phyloP scores from a whole-genome alignment of 2,329 filamentous ascomycete species.

The Pseudogymnoascus sp. region DNA sequence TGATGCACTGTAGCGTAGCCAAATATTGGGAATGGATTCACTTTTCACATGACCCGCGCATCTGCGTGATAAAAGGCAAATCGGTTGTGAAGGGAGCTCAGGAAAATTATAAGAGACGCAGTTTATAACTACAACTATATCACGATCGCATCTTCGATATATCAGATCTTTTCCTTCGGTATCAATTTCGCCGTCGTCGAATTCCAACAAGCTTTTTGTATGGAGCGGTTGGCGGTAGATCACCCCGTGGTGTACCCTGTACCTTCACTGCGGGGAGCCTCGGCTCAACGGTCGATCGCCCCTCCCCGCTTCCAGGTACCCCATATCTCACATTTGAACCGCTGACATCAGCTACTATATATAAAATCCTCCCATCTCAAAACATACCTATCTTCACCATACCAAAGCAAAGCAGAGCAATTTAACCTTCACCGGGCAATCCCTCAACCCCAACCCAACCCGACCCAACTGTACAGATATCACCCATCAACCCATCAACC shows the following conservation, averaged over 20 bases:
- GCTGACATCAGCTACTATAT: neutral
- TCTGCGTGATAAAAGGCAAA: neutral
- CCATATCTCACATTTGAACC: neutral
- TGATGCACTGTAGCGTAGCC: neutral
- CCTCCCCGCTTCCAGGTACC: neutral
- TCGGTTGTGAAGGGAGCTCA: neutral
- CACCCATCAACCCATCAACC: neutral
- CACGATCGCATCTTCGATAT: neutral
- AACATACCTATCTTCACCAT: neutral
- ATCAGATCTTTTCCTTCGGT: neutral
- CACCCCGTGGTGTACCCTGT: neutral
- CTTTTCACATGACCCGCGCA: neutral
- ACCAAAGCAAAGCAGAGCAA: neutral
- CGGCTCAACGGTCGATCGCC: neutral
- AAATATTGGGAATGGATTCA: conserved; percentile 1
- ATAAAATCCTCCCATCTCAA: neutral
- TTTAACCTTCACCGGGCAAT: neutral
- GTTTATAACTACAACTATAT: neutral
- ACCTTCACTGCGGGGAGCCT: neutral
- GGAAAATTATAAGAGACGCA: neutral
- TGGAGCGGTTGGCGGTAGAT: no score
- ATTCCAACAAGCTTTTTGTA: neutral
- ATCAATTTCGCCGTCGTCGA: neutral
- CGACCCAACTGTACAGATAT: neutral
- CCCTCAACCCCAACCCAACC: neutral